Conservation (phyloP, 352 stramenopile species). For the Globisporangium abappressorium region DNA sequence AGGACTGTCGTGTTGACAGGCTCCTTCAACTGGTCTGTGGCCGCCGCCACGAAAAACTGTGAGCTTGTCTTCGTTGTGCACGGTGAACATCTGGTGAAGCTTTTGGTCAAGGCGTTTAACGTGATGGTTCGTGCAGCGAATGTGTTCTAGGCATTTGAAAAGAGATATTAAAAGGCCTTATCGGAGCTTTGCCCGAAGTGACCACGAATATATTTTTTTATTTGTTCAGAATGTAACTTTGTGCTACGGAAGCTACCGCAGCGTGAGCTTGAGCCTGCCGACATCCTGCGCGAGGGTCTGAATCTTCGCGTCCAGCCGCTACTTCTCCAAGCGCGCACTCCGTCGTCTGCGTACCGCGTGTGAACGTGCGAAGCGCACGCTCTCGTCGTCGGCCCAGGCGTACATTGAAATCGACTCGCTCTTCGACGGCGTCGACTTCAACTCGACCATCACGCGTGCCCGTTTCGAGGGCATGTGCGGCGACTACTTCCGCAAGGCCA, state of each 20-base stretch:
- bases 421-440: constrained; percentile 93
- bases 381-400: constrained; percentile 36
- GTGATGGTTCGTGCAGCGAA: too few relatives aligned
- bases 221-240: too few relatives aligned
- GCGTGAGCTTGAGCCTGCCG: constrained; percentile 29
- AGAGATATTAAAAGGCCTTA: too few relatives aligned
- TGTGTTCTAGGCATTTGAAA: too few relatives aligned
- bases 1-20: too few relatives aligned
- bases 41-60: too few relatives aligned
- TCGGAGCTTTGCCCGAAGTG: too few relatives aligned
- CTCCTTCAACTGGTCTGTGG: too few relatives aligned
- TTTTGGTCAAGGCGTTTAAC: too few relatives aligned
- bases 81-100: too few relatives aligned
- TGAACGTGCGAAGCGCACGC: constrained; percentile 86
- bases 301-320: constrained; percentile 27
- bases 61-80: too few relatives aligned
- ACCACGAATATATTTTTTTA: too few relatives aligned
- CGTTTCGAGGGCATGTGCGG: constrained; percentile 91
- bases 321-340: constrained; percentile 35
- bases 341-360: constrained; percentile 88
- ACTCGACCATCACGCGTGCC: constrained; percentile 88
- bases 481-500: constrained; percentile 91
- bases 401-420: constrained; percentile 92
- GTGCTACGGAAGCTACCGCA: constrained; percentile 16
- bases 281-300: constrained; percentile 29